Percentiles rank a stretch among this genome's conserved stretches.
Conservation (phyloP, 2,329 filamentous ascomycete species). For the Talaromyces sp. region DNA sequence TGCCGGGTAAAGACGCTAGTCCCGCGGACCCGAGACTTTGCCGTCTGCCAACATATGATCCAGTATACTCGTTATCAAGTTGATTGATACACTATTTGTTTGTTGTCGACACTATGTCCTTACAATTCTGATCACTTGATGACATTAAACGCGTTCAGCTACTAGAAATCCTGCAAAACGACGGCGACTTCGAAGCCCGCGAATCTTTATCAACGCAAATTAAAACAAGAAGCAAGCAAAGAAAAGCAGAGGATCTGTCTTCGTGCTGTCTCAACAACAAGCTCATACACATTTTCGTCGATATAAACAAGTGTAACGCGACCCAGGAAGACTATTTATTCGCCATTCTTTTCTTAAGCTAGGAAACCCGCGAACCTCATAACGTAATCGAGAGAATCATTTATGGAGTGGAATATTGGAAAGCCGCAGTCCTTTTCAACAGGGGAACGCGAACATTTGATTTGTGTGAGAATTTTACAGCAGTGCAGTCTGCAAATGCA, state of each 20-base stretch:
- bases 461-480: constrained; percentile 10
- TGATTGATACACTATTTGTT: not conserved
- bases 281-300: constrained; percentile 7
- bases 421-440: not conserved
- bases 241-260: not conserved
- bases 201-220: not conserved
- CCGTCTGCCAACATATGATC: constrained; percentile 5
- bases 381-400: constrained; percentile 1
- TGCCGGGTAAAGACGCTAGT: constrained; percentile 10
- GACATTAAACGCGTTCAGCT: not conserved
- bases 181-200: not conserved
- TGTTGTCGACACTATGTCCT: not conserved
- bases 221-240: not conserved
- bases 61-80: not conserved
- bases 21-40: constrained; percentile 19
- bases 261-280: constrained; percentile 1
- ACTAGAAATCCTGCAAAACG: not conserved
- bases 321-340: not conserved
- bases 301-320: not conserved
- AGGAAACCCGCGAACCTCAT: not conserved
- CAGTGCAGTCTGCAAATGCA: constrained; percentile 11
- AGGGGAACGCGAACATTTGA: constrained; percentile 4
- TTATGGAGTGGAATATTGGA: constrained; percentile 5
- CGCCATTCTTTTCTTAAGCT: not conserved
- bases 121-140: not conserved